Base-by-base conservation (phyloP, 106 monocot genomes). In the Hemerocallis citrina region DNA sequence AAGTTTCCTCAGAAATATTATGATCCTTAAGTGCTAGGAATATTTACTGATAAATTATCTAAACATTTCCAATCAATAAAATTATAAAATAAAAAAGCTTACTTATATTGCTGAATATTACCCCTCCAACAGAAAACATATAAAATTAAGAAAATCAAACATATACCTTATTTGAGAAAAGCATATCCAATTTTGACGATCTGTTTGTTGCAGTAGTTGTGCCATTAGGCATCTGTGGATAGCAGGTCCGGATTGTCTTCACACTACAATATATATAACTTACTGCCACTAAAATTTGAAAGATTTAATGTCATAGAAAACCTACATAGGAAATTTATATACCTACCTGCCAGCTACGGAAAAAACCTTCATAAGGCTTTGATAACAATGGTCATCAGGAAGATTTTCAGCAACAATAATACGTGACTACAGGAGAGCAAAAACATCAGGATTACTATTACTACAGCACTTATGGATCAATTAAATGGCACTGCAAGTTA, bases 381-480 rank as follows among this genome's bases (percentile, higher is more conserved):
- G 98, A 62, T 92, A 92, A 63, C 81, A 85, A 73, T 98, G 98
- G 80, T 98, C 90, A 49, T 98, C 98, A 49, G 98, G 98, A 9
- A 98, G 68, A 71, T 98, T 98, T 74, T 98, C 98, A 59, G 91
- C 98, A 56, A 98, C 88, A 55, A 98, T 70, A 68, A 92, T 98
- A 17, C 98, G 90, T 39, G 91, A 74, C 98, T 98, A 23, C 2
- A 76, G n/a, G 19, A 64, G 42, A 55, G 5, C 37, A 24, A 38
- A 33, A 64, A 55, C 42, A 11, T 14, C 5, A 39, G 3, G 16
- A 30, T 62, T 7, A 62, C 16, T 20, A 43, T 17, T 43, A 29
- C 14, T 1, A 55, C 55, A 58, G 6, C 57, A 35, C 29, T 34
- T 31, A 55, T 24, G 29, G 19, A 63, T 13, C 15, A 16, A 6